Base-by-base conservation (phyloP, 176 grass and related monocot genomes). In the Oryza rufipogon region DNA sequence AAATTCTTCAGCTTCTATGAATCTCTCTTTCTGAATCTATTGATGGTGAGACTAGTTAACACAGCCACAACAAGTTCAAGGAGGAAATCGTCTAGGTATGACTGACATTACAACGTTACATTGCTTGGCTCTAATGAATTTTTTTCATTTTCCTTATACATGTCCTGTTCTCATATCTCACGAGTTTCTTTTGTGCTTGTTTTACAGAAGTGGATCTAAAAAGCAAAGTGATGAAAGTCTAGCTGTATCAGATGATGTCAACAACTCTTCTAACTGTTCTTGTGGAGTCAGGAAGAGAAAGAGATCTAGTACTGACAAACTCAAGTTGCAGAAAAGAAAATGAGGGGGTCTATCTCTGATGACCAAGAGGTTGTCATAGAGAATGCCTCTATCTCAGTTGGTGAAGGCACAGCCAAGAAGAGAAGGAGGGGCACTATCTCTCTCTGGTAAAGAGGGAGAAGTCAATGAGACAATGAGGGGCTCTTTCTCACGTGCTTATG, bases 231-330 rank as follows among this genome's bases (percentile, higher is more conserved):
- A 47, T 64, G 47, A 58, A 47, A 77, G 22, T 86, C 12, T 68
- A 60, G 39, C 58, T 48, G 47, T 78, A 17, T 65, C 46, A 66
- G 73, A 90, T 77, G 73, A 61, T 86, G 68, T 74, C 10, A 79
- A 74, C 7, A 60, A 68, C 73, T 83, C 28, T 11, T 73, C 88
- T 74, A 79, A 16, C 34, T 61, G 47, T 32, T 7, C 22, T 58
- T 74, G 11, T n/a, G 77, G 28, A 79, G 71, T 60, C 41, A 90
- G 68, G 12, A 90, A 77, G 66, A 86, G 58, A 19, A 75, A 17
- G 71, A 86, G 81, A 86, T 67, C 68, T 83, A 67, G 15, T 9
- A 28, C 79, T 63, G 47, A 52, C 15, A 71, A 66, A 71, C 67
- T 90, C 34, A 68, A 76, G 73, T 68, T 69, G 79, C 20, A 10